These are phyloP conservation scores for Scedosporium dehoogii DNA, from an alignment of 2,329 filamentous ascomycete genomes.

Conservation along the genomic window DNA sequence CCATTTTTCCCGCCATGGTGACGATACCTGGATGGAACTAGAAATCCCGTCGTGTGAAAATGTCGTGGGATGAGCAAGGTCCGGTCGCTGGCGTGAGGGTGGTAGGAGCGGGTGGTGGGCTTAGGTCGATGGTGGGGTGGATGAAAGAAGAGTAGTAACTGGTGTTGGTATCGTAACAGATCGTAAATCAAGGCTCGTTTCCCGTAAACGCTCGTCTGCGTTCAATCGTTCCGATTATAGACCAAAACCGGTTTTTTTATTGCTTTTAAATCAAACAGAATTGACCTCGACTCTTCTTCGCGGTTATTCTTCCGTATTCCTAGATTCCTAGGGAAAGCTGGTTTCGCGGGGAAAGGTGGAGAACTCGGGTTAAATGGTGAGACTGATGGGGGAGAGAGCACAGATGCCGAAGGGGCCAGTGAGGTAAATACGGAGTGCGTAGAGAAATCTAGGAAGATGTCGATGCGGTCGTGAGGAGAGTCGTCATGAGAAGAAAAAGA, in stretches of 20 bases:
- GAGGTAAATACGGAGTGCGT: background rate
- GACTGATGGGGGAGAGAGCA: background rate
- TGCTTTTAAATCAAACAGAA: background rate
- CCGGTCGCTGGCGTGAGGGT: background rate
- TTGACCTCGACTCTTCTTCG: background rate
- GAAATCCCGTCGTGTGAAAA: constrained; percentile 1
- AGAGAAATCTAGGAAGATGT: background rate
- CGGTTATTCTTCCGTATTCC: background rate
- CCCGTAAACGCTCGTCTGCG: background rate
- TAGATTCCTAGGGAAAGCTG: background rate
- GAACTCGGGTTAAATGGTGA: background rate
- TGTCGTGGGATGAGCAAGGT: background rate
- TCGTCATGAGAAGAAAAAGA: background rate
- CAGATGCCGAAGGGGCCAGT: background rate
- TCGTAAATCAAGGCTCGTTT: background rate
- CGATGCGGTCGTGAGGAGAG: background rate
- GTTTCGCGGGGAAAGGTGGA: background rate
- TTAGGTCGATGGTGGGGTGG: constrained; percentile 2
- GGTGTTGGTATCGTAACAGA: background rate
- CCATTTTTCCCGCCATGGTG: constrained; percentile 83
- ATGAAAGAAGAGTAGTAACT: background rate
- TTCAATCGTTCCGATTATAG: background rate
- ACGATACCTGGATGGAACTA: constrained; percentile 1
- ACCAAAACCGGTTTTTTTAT: background rate
- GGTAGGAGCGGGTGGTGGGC: background rate